A percentile compares a stretch with the other conserved stretches of the same genome.
These are phyloP conservation scores for Diaporthe sp. DNA, from an alignment of 2,329 filamentous ascomycete genomes.

Conservation along the genomic window DNA sequence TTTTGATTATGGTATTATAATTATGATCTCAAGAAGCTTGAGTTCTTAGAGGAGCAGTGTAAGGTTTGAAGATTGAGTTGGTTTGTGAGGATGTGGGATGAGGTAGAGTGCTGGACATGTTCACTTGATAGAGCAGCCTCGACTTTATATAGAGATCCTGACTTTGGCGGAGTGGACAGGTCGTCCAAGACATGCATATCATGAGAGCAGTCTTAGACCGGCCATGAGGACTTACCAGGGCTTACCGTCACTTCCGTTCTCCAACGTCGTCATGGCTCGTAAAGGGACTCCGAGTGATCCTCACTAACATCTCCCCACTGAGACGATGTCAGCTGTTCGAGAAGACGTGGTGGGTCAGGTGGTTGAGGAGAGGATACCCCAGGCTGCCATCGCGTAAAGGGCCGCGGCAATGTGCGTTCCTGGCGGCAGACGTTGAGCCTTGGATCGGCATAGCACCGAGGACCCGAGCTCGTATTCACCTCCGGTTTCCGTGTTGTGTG, in stretches of 20 bases:
- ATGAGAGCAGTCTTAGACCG: background rate
- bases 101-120: background rate
- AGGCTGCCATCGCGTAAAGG: constrained; percentile 29
- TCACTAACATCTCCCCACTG: constrained; percentile 15
- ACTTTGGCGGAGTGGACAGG: background rate
- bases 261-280: constrained; percentile 33
- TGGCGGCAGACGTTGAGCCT: constrained; percentile 29
- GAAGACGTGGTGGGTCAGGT: constrained; percentile 24
- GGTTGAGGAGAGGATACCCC: constrained; percentile 23
- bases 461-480: constrained; percentile 32
- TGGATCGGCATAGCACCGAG: constrained; percentile 30
- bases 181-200: constrained; percentile 22
- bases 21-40: background rate
- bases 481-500: constrained; percentile 31
- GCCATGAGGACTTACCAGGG: background rate
- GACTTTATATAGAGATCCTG: constrained; percentile 26
- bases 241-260: constrained; percentile 21
- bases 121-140: background rate
- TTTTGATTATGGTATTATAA: constrained; percentile 41
- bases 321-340: constrained; percentile 28
- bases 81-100: constrained; percentile 11
- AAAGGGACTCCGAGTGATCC: background rate
- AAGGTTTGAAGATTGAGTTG: background rate
- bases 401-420: constrained; percentile 21
- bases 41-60: background rate